A percentile compares a stretch with the other conserved stretches of the same genome.
These are phyloP conservation scores for Boletus rubropictus DNA, from an alignment of 768 basidiomycete genomes.

Conservation along the genomic window DNA sequence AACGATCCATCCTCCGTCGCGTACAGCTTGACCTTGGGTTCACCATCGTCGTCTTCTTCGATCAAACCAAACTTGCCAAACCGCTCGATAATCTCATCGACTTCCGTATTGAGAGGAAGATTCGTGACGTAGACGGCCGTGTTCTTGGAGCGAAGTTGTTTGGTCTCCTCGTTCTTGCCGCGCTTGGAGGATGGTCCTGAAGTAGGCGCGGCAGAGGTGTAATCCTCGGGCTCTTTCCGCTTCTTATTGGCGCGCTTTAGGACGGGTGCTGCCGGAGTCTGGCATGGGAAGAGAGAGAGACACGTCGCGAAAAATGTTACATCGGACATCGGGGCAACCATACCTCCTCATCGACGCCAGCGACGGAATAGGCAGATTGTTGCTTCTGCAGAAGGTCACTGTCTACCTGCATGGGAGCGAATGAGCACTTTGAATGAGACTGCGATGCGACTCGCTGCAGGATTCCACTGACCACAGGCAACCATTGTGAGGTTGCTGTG, in stretches of 20 bases:
- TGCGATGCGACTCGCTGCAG: background rate
- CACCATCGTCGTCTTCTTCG: slow-evolving; percentile 86
- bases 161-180: slow-evolving; percentile 52
- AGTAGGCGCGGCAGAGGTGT: slow-evolving; percentile 49
- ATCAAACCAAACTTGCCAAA: slow-evolving; percentile 91
- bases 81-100: slow-evolving; percentile 72
- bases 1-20: slow-evolving; percentile 81
- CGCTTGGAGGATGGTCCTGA: slow-evolving; percentile 61
- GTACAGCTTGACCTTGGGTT: slow-evolving; percentile 95
- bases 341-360: slow-evolving; percentile 92
- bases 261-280: slow-evolving; percentile 88
- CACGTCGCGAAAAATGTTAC: slow-evolving; percentile 20
- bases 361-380: slow-evolving; percentile 91
- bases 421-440: background rate
- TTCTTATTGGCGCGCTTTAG: slow-evolving; percentile 76
- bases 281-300: slow-evolving; percentile 16
- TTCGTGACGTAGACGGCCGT: slow-evolving; percentile 88
- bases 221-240: slow-evolving; percentile 69
- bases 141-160: slow-evolving; percentile 69
- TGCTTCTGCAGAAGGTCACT: slow-evolving; percentile 84
- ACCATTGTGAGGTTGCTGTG: slow-evolving; percentile 66
- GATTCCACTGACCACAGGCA: slow-evolving; percentile 63
- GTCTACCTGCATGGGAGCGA: slow-evolving; percentile 53
- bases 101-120: slow-evolving; percentile 70
- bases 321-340: slow-evolving; percentile 26